Evolutionary conservation across 2,329 filamentous ascomycete genomes (phyloP).

Genomic region (Colletotrichum lentis): DNA sequence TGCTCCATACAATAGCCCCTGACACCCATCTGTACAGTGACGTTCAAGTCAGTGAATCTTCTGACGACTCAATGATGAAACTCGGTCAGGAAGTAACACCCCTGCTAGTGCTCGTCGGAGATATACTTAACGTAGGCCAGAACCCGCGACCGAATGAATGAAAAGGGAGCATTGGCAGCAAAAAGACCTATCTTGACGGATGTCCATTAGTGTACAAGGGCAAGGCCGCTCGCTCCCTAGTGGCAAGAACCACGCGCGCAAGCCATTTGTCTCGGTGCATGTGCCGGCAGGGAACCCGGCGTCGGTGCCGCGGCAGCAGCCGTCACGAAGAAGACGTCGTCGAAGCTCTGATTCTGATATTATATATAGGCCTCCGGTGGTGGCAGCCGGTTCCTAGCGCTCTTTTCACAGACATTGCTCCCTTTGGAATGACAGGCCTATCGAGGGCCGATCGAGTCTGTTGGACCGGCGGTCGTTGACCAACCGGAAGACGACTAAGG

Average conservation of each 20-base stretch:
- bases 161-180: slow-evolving; percentile 23
- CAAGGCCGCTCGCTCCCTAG: slow-evolving; percentile 13
- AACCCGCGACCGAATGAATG: not conserved
- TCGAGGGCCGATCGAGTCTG: slow-evolving; percentile 44
- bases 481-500: slow-evolving; percentile 39
- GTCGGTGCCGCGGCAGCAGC: not conserved
- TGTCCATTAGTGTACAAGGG: slow-evolving; percentile 32
- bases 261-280: slow-evolving; percentile 47
- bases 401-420: slow-evolving; percentile 37
- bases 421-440: slow-evolving; percentile 36
- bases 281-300: not conserved
- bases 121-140: slow-evolving; percentile 26
- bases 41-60: not conserved
- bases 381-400: too few species aligned
- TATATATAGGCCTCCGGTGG: too few species aligned
- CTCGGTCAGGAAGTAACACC: not conserved
- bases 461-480: slow-evolving; percentile 41
- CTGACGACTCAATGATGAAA: slow-evolving; percentile 17
- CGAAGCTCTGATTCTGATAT: not conserved
- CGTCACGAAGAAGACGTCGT: not conserved
- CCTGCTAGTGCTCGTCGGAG: not conserved
- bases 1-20: too few species aligned
- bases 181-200: slow-evolving; percentile 12
- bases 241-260: slow-evolving; percentile 42
- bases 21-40: too few species aligned